These are phyloP conservation scores for Apiotrichum porosum DNA, from an alignment of 1,284 basidiomycete genomes.

Conservation along the genomic window DNA sequence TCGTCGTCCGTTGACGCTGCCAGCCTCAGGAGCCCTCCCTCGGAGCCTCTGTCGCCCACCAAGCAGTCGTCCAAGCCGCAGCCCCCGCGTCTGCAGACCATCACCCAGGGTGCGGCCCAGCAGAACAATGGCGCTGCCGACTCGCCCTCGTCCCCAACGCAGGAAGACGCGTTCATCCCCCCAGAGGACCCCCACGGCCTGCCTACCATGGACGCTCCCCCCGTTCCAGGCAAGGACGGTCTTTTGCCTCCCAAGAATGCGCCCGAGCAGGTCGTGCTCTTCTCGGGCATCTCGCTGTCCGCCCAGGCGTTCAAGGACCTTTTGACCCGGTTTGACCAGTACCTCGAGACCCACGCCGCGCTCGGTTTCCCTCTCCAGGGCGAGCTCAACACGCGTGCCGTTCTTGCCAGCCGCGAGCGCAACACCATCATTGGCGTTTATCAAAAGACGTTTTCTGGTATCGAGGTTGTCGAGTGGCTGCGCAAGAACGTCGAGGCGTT, in stretches of 20 bases:
- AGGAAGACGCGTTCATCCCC: constrained; percentile 42
- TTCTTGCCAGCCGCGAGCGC: constrained; percentile 59
- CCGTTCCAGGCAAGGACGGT: constrained; percentile 17
- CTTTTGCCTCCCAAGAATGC: neutral
- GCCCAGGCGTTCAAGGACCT: constrained; percentile 62
- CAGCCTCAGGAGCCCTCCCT: constrained; percentile 5
- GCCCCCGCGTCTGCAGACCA: neutral
- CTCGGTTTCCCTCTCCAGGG: constrained; percentile 26
- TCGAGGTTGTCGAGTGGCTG: constrained; percentile 72
- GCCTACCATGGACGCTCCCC: constrained; percentile 23
- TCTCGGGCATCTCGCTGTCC: constrained; percentile 67
- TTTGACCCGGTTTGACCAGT: constrained; percentile 53
- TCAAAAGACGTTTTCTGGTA: constrained; percentile 74
- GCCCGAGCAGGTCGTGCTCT: constrained; percentile 55
- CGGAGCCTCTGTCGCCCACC: neutral
- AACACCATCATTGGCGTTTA: constrained; percentile 84
- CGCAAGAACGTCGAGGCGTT: constrained; percentile 64
- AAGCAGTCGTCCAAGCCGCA: neutral
- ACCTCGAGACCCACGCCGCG: constrained; percentile 39
- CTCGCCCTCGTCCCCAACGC: constrained; percentile 28
- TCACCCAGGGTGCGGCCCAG: constrained; percentile 17
- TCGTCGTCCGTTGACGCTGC: constrained; percentile 29
- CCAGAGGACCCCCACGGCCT: constrained; percentile 36
- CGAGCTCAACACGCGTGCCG: constrained; percentile 50
- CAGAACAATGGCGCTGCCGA: neutral